Evolutionary conservation across 2,329 filamentous ascomycete genomes (phyloP).

Genomic region (Aureobasidium sp.): DNA sequence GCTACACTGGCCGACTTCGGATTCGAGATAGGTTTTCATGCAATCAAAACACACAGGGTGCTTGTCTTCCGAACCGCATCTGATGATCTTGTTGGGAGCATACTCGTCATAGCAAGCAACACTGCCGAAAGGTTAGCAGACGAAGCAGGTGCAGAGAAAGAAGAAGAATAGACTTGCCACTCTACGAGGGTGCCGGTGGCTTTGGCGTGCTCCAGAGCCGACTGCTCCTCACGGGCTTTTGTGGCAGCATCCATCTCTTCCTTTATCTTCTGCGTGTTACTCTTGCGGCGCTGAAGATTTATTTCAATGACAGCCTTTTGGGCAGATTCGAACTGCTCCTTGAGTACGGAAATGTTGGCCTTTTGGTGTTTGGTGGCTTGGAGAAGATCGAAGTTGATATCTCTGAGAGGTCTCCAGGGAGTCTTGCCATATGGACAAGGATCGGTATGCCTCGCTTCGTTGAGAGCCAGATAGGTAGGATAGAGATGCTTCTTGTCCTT

Average conservation of each 20-base stretch:
- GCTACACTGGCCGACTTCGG: constrained; percentile 58
- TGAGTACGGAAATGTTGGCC: constrained; percentile 14
- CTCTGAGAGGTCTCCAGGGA: not conserved
- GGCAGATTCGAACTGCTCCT: constrained; percentile 27
- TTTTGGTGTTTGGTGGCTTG: not conserved
- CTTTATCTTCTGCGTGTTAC: constrained; percentile 16
- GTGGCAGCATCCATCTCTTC: constrained; percentile 19
- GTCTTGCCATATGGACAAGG: constrained; percentile 4
- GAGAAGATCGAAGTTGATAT: not conserved
- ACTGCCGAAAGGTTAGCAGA: not conserved
- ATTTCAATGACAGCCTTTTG: constrained; percentile 18
- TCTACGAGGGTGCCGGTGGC: constrained; percentile 48
- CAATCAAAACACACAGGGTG: constrained; percentile 68
- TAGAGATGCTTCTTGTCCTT: constrained; percentile 26
- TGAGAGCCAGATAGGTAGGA: constrained; percentile 29
- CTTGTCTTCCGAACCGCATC: constrained; percentile 49
- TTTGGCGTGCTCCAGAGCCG: constrained; percentile 25
- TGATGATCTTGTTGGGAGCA: constrained; percentile 57
- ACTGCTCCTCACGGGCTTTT: constrained; percentile 10
- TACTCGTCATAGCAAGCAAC: constrained; percentile 59
- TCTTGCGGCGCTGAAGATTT: constrained; percentile 16
- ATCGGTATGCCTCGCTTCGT: constrained; percentile 8
- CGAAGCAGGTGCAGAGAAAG: not conserved
- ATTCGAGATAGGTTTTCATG: constrained; percentile 55
- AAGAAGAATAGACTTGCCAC: constrained; percentile 31